Base-by-base conservation (phyloP, 169 alveolate species). In the Cryptosporidium ubiquitum region DNA sequence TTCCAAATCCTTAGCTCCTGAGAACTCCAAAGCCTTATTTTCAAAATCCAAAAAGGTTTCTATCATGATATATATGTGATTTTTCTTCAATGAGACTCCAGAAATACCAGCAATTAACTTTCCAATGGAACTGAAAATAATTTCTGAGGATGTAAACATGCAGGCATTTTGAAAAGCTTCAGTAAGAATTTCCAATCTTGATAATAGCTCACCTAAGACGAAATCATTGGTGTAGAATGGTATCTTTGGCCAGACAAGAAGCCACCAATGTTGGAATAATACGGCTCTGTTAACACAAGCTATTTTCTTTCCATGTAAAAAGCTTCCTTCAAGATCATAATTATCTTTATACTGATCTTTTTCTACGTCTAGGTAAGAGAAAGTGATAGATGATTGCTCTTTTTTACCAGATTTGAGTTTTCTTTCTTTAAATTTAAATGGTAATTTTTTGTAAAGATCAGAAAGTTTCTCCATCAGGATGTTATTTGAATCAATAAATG, bases 221-320 rank as follows among this genome's bases (percentile, higher is more conserved):
- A 79, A 44, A n/a, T 79, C 89, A 33, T 23, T 58, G 29, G 89
- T 16, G 69, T 79, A 79, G 26, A 64, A 42, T 9, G 51, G 60
- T n/a, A 79, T 40, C 66, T 64, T 79, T 16, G 33, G 70, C 89
- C 89, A 79, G 39, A 33, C 29, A 18, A 60, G n/a, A 3, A 79
- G 31, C 89, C 89, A 79, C 89, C 89, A 79, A 49, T 64, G 74
- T 26, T 16, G 66, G 64, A 79, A 79, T 29, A 79, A 64, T 16
- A 61, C 68, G 5, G 89, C 89, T 31, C 89, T 79, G 20, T 79
- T 79, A 5, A 60, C 68, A 18, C 37, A 26, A 9, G 6, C 6
- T 26, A 79, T 47, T 33, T 60, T 23, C 51, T 39, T 79, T 0
- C 42, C 75, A 26, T 60, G 42, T 10, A 66, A 26, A 23, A 47